Percentiles rank a stretch among this genome's conserved stretches.
Conservation (phyloP, 176 grass and related monocot species). For the Oryza longistaminata region DNA sequence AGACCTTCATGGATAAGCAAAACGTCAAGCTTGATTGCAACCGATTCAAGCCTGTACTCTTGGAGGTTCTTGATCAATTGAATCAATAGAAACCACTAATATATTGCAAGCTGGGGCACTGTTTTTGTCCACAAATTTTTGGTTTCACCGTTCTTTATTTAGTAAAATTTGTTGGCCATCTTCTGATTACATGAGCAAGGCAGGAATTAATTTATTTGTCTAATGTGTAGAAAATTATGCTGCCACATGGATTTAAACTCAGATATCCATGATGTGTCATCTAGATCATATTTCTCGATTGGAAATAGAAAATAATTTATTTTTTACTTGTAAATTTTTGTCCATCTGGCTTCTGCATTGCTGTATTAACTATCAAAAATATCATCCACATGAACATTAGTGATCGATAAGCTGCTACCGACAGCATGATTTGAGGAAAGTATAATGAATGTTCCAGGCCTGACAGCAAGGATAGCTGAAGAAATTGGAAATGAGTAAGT, state of each 20-base stretch:
- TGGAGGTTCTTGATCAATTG: constrained; percentile 73
- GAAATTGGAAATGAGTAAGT: background rate
- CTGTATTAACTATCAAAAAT: constrained; percentile 1
- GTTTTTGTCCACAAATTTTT: constrained; percentile 17
- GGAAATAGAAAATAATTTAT: constrained; percentile 23
- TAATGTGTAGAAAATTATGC: constrained; percentile 8
- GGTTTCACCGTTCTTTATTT: constrained; percentile 13
- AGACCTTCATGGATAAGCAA: constrained; percentile 83
- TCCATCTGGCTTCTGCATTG: background rate
- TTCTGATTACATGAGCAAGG: constrained; percentile 35
- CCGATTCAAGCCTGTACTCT: constrained; percentile 60
- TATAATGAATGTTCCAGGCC: constrained; percentile 32
- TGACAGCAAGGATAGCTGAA: background rate
- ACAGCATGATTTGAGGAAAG: background rate
- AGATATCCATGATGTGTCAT: constrained; percentile 22
- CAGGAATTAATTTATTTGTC: background rate
- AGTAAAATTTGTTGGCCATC: constrained; percentile 43
- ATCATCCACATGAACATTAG: background rate
- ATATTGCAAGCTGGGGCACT: background rate
- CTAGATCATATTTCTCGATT: constrained; percentile 4
- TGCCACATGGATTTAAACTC: constrained; percentile 19
- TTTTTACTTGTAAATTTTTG: constrained; percentile 11
- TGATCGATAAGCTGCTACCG: constrained; percentile 13
- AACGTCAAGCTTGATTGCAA: constrained; percentile 78
- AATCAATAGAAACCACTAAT: constrained; percentile 48